Evolutionary conservation across 768 basidiomycete genomes (phyloP), one percentile per base, ranked within the genome.

Genomic region (Mycena galericulata): DNA sequence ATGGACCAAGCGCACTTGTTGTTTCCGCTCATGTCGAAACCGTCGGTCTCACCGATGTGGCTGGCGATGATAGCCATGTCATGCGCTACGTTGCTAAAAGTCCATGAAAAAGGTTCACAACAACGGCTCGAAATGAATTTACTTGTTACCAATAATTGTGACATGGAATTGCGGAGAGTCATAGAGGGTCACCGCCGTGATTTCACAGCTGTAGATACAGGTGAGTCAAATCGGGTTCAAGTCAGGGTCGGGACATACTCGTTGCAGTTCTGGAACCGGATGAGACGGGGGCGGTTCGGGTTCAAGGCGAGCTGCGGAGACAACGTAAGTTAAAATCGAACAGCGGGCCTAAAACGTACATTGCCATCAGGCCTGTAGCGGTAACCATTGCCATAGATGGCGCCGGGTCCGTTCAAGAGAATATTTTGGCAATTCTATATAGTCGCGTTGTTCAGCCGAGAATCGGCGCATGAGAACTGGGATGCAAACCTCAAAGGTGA

Each of bases 11-110:
- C 41, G 32, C 24, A 71, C 65, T 71, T 68, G 59, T 76, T 74
- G 26, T 76, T 78, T 17, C 78, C 78, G 6, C 67, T 73, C 22
- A 78, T 70, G 51, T 75, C 72, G 59, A 72, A 75, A 9, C 75
- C 75, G 34, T 75, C 75, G 14, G 75, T 76, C 50, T 72, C 68
- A 67, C 66, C 66, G 27, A 75, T 73, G 62, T 74, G 68, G 34
- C 30, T 59, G 3, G 73, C 75, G 11, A 73, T 70, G 29, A 76
- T 74, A 1, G 64, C 30, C 72, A 74, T 74, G 46, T 76, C 56
- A 40, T 76, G 74, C 4, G 74, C 75, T 6, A 60, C 70, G 36
- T 75, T 75, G 57, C 71, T 75, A n/a, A 8, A 40, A 62, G 8
- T 12, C 18, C 22, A 9, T 43, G 11, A 58, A 24, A 40, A 15